Evolutionary conservation across 106 monocot species (phyloP), one percentile per base, ranked within the genome.

Genomic region (Dioscorea alata): DNA sequence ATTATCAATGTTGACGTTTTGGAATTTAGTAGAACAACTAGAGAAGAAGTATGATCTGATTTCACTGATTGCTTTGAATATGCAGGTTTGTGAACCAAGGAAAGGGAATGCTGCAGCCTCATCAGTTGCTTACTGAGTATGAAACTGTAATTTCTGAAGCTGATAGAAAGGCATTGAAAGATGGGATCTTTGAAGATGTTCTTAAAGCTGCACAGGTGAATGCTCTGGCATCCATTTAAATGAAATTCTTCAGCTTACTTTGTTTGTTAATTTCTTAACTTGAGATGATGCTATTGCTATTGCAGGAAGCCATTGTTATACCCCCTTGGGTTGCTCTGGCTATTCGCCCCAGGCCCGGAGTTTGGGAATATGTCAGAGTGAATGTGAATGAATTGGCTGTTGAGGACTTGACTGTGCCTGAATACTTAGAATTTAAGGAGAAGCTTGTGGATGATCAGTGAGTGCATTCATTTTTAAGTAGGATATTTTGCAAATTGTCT

Each of bases 381-480:
- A 85, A 90, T 64, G 76, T 87, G 21, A 80, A 69, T 23, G 90
- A 88, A 56, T 76, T 88, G 49, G 68, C 79, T 34, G 81, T 91
- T 13, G 87, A 90, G 42, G 79, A 86, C 56, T 22, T 95, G 35
- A 83, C 50, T 23, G 78, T 95, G 50, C 73, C 91, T 1, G 85
- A 86, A 61, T 95, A 91, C 76, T 63, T 95, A 61, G 81, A 84
- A 31, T 95, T 95, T 71, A 95, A 95, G 81, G 94, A 95, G 62
- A 79, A 88, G 58, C 91, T 95, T 73, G 84, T 82, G 21, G 78
- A 91, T 24, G 91, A 69, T 58, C 9, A 10, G 42, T 42, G 42
- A 42, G 42, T 42, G 42, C 42, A 42, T 42, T 42, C 9, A 8
- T 42, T 42, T 42, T 42, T 3, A 28, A 28, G 28, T 3, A 28